Evolutionary conservation across 192 early-diverging fungal genomes (phyloP).

Genomic region (Backusella morwellensis): DNA sequence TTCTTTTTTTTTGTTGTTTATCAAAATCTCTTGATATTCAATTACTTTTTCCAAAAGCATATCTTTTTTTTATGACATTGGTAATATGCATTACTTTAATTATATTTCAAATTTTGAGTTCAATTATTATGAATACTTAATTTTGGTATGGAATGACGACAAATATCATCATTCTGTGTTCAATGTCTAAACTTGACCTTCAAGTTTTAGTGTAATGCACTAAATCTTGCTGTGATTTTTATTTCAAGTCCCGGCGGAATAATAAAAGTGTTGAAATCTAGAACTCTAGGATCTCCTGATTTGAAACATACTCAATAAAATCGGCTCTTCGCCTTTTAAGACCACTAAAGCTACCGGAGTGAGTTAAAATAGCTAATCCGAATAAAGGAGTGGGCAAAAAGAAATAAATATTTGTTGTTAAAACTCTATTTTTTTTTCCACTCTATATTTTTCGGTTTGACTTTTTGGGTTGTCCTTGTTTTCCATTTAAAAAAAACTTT

Average conservation of each 20-base stretch:
- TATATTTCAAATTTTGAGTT: neutral
- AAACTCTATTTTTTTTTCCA: neutral
- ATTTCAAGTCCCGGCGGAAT: neutral
- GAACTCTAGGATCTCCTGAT: neutral
- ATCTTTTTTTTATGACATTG: neutral
- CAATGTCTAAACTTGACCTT: neutral
- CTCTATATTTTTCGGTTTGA: neutral
- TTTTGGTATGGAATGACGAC: neutral
- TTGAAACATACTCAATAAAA: conserved; percentile 7
- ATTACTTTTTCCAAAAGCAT: neutral
- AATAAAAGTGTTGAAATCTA: neutral
- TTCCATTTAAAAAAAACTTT: neutral
- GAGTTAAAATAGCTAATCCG: conserved; percentile 2
- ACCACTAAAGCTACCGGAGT: neutral
- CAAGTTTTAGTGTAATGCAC: conserved; percentile 1
- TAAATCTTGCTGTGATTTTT: neutral
- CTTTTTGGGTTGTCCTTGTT: neutral
- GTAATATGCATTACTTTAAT: neutral
- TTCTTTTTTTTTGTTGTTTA: neutral
- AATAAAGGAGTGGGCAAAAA: neutral
- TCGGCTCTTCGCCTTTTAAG: conserved; percentile 8
- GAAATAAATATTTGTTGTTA: neutral
- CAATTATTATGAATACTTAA: neutral
- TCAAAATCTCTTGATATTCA: neutral
- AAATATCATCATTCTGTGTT: neutral